Percentiles rank a stretch among this genome's conserved stretches.
Conservation (phyloP, 2,329 filamentous ascomycete species). For the Curvularia sp. region DNA sequence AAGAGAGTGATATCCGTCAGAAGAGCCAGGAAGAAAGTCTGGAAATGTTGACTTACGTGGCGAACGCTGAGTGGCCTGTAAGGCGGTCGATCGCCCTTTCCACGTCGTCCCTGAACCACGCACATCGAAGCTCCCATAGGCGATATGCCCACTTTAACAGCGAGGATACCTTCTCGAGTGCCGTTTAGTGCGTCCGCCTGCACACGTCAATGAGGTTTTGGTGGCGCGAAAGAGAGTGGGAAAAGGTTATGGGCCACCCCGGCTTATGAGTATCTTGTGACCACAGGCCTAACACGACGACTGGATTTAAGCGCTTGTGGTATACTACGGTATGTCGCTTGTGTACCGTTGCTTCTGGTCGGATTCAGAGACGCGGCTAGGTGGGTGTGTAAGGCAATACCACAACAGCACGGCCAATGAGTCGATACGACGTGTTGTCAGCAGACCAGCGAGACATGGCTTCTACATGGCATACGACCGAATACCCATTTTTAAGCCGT, state of each 20-base stretch:
- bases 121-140: conserved; percentile 14
- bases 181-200: background rate
- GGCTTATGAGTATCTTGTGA: conserved; percentile 35
- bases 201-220: background rate
- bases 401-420: conserved; percentile 37
- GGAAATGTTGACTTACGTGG: conserved; percentile 47
- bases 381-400: conserved; percentile 24
- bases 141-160: conserved; percentile 18
- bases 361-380: conserved; percentile 30
- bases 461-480: conserved; percentile 31
- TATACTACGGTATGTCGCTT: conserved; percentile 32
- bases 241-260: conserved; percentile 30
- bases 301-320: conserved; percentile 44
- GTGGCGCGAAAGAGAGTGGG: conserved; percentile 20
- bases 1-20: conserved; percentile 29
- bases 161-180: conserved; percentile 14
- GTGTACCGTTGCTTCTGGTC: conserved; percentile 40
- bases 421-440: conserved; percentile 29
- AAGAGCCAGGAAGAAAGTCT: conserved; percentile 29
- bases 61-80: conserved; percentile 53
- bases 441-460: conserved; percentile 26
- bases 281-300: conserved; percentile 31
- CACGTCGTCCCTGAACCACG: conserved; percentile 13
- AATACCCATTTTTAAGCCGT: conserved; percentile 23
- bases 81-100: conserved; percentile 45